Conservation (phyloP, 2,329 filamentous ascomycete genomes). For the Endocalyx cinctus region DNA sequence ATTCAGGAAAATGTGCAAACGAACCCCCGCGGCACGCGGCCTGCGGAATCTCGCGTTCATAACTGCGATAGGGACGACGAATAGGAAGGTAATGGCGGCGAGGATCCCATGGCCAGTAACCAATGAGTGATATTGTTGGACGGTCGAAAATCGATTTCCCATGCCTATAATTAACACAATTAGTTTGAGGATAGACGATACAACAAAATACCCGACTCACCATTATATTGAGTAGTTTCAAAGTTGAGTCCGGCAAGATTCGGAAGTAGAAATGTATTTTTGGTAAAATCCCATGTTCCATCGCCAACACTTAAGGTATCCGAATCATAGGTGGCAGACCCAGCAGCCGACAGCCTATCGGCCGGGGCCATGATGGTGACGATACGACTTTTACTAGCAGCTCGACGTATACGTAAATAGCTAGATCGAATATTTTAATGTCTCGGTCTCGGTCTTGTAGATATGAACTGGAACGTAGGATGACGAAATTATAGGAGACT, state of each 20-base stretch:
- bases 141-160: slow-evolving; percentile 70
- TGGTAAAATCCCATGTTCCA: slow-evolving; percentile 75
- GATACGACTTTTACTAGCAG: slow-evolving; percentile 12
- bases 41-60: slow-evolving; percentile 69
- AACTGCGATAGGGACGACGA: slow-evolving; percentile 69
- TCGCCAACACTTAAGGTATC: slow-evolving; percentile 74
- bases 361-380: slow-evolving; percentile 57
- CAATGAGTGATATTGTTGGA: slow-evolving; percentile 66
- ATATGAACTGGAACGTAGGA: no score
- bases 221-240: slow-evolving; percentile 81
- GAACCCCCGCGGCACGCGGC: slow-evolving; percentile 56
- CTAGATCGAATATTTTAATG: no score
- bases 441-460: no score
- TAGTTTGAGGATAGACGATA: background rate
- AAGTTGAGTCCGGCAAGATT: slow-evolving; percentile 74
- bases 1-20: slow-evolving; percentile 70
- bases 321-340: slow-evolving; percentile 68
- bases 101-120: slow-evolving; percentile 69
- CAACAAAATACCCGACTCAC: slow-evolving; percentile 41
- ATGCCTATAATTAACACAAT: slow-evolving; percentile 53
- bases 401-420: no score
- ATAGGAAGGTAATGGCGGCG: slow-evolving; percentile 68
- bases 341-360: slow-evolving; percentile 61
- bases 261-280: slow-evolving; percentile 73
- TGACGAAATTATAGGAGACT: no score